Evolutionary conservation across 495 filamentous ascomycete species (phyloP), one percentile per base, ranked within the genome.

Genomic region (Penicillium canescens): DNA sequence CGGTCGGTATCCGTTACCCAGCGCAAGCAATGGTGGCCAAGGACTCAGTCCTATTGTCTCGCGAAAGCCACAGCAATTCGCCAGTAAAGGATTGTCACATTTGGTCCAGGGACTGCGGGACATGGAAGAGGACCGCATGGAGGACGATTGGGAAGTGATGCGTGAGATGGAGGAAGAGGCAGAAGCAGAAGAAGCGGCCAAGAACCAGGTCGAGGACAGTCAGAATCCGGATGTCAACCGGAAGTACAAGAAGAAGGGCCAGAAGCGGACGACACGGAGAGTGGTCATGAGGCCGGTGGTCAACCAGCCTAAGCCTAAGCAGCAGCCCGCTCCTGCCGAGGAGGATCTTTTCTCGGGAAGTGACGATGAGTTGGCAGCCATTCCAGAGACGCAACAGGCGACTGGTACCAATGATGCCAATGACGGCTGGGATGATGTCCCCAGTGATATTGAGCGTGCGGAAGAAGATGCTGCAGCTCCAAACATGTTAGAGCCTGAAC

Each of bases 211-310:
- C 10, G 74, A 81, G n/a, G 86, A 90, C 54, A 88, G 81, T 57
- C 86, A 91, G 53, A 50, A 41, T 0, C 73, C 78, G 39, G 82
- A 81, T 2, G 72, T 77, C 10, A 78, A 82, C 0, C 83, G 80
- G 44, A 70, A 82, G 3, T 96, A 86, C 75, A 96, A 96, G 75
- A 98, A 98, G 80, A 90, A 87, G 70, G 93, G 93, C 0, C 85
- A 91, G 64, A 98, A 98, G 71, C 81, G 93, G 38, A 91, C 88
- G 33, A 96, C 93, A 3, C 77, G 88, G 45, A 70, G 80, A 36
- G 84, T 88, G n/a, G 88, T 82, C 36, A 93, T 96, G 85, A 83
- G 73, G 63, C 82, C 82, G 0, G 76, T 78, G 11, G 45, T 66
- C 11, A 56, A 62, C 46, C 76, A 71, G 36, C 62, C 73, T 46